Conservation (phyloP, 2,329 filamentous ascomycete genomes). For the Ceratocystis variospora region DNA sequence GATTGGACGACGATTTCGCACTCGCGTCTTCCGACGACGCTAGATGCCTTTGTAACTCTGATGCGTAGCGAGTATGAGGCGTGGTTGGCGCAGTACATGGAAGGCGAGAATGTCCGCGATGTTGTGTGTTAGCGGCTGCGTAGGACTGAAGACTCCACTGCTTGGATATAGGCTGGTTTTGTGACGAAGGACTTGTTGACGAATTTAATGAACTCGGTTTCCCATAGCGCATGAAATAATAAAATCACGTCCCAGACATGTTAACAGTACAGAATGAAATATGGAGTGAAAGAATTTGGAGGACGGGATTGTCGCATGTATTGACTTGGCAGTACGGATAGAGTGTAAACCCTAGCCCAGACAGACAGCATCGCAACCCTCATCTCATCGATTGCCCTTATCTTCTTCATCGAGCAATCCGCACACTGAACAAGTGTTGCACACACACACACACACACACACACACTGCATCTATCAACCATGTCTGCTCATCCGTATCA, state of each 20-base stretch:
- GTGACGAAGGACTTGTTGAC: background rate
- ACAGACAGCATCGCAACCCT: background rate
- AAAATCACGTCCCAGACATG: background rate
- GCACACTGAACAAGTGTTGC: background rate
- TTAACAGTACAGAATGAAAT: background rate
- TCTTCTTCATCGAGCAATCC: background rate
- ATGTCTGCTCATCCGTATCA: constrained; percentile 51
- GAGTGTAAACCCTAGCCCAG: background rate
- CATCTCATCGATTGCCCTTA: background rate
- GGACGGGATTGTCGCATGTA: background rate
- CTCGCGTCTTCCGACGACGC: constrained; percentile 10
- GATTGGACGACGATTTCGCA: constrained; percentile 17
- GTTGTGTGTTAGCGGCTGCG: background rate
- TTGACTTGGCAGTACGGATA: background rate
- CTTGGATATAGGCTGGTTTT: background rate
- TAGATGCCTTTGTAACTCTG: constrained; percentile 12
- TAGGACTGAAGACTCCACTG: background rate
- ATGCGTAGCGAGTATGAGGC: constrained; percentile 16
- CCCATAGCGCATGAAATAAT: background rate
- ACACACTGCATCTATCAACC: background rate
- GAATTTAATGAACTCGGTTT: background rate
- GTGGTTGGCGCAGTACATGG: background rate
- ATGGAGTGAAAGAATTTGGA: background rate
- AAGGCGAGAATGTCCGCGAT: background rate
- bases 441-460: background rate